Conservation (phyloP, 1,284 basidiomycete genomes). For the Earliella scabrosa region DNA sequence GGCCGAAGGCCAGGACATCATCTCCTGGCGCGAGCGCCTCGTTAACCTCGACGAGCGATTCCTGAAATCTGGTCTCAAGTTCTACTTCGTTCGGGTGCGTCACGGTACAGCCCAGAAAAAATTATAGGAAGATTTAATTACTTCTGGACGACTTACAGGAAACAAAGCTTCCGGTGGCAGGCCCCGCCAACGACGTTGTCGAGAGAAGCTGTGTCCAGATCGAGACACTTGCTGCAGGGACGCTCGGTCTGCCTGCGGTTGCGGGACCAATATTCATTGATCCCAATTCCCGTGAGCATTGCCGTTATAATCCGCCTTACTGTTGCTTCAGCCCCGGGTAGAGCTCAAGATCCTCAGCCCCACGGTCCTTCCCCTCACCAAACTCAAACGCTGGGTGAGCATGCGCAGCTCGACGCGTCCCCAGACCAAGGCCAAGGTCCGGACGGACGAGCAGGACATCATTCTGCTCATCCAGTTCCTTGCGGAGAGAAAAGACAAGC, state of each 20-base stretch:
- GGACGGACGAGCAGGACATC: constrained; percentile 27
- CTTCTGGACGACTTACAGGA: too few species aligned
- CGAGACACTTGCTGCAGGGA: constrained; percentile 34
- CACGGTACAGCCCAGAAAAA: neutral
- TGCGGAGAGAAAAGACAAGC: constrained; percentile 24
- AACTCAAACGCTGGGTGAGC: constrained; percentile 37
- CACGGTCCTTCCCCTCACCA: constrained; percentile 36
- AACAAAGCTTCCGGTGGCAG: too few species aligned
- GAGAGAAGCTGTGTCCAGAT: constrained; percentile 33
- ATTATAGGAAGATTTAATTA: too few species aligned
- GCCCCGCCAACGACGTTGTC: too few species aligned
- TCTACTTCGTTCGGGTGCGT: constrained; percentile 35
- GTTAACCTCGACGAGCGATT: constrained; percentile 29
- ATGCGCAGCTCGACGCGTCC: constrained; percentile 29
- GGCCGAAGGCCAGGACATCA: constrained; percentile 21
- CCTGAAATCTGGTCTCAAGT: constrained; percentile 31
- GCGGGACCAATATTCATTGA: constrained; percentile 11
- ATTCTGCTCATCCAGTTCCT: constrained; percentile 34
- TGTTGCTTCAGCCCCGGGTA: neutral
- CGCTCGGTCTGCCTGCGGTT: constrained; percentile 31
- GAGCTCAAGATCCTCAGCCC: constrained; percentile 36
- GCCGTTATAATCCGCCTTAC: neutral
- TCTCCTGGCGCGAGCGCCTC: constrained; percentile 26
- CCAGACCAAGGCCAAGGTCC: constrained; percentile 30
- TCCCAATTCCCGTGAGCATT: neutral